Base-by-base conservation (phyloP, 164 flowering plant genomes). In the Nelumbo lutea region DNA sequence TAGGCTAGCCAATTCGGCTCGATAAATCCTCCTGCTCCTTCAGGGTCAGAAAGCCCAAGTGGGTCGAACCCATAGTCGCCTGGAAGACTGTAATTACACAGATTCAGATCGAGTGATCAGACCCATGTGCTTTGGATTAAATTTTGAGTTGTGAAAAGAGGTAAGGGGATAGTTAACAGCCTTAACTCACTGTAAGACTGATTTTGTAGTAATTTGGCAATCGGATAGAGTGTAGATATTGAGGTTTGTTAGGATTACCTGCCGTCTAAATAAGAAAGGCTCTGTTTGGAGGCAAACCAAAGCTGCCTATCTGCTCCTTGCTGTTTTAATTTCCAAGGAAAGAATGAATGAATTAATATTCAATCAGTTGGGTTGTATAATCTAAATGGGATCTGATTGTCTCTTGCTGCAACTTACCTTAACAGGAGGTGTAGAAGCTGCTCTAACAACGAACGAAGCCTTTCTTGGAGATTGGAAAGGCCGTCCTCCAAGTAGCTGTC, bases 241-340 rank as follows among this genome's bases (percentile, higher is more conserved):
- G 27, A 27, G 27, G 27, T 27, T 27, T 27, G 27, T 27, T 27
- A 27, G 27, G 27, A 42, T 83, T 88, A 94, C 98, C 93, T 91
- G 83, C 98, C 98, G 68, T 94, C 97, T 82, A 94, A 86, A 86
- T 94, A 94, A 45, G 95, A 71, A 62, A 94, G 95, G 65, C 91
- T 86, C 78, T 91, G 98, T 67, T 90, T 84, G 64, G 98, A 94
- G 70, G 98, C 98, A 78, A 94, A 94, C 98, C 98, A 94, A 51
- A 94, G 82, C 0, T 66, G 97, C 68, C 98, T 86, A 79, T 90
- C 79, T 67, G 89, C 93, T 80, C 91, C 97, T 86, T 84, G 88
- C 98, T 91, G 95, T 68, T 67, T 75, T 57, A 14, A 51, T 70
- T 38, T 67, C 62, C 40, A 41, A 47, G 15, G 43, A 2, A n/a